Evolutionary conservation across 2,329 filamentous ascomycete species (phyloP), one percentile per base, ranked within the genome.

Genomic region (Trichoderma brevicompactum): DNA sequence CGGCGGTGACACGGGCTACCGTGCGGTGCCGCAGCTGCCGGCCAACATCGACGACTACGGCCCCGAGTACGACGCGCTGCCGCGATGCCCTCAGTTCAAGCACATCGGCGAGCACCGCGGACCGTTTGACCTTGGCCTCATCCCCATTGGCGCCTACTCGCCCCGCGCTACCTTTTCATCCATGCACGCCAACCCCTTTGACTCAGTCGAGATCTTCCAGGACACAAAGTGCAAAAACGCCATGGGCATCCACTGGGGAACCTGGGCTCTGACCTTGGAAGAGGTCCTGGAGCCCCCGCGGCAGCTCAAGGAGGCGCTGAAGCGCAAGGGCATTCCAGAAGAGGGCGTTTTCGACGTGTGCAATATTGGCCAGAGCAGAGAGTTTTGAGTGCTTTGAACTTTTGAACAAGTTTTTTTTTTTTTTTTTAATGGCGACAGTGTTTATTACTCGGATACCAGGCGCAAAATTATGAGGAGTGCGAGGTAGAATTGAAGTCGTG

Each of bases 221-320:
- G 94, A 97, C 71, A 96, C 92, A 0, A 85, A 84, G 70, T 97
- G 94, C 80, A 82, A 85, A 71, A 82, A 80, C 17, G 94, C 93
- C 23, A 83, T 97, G 79, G 94, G 87, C 1, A 97, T 97, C 71
- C 94, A 97, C 74, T 97, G 94, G 93, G 94, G 93, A 2, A 89
- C 91, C 0, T 97, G 94, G 92, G 89, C 92, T 0, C 78, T 97
- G 70, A 97, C 94, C 0, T 83, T 87, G 67, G 94, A 98, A 77
- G 90, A 94, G 66, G 90, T 96, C 1, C 76, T 94, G 65, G 93
- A 97, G 79, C 94, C 94, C 52, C 92, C 93, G 1, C 79, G 76
- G 75, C 78, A 91, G 74, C 79, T 97, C 67, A 89, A 83, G 76
- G 82, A 91, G 74, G 93, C 93, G 2, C 77, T 97, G 74, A 84